These are phyloP conservation scores for Astrocystis sublimbata DNA, from an alignment of 495 filamentous ascomycete species.

Conservation along the genomic window DNA sequence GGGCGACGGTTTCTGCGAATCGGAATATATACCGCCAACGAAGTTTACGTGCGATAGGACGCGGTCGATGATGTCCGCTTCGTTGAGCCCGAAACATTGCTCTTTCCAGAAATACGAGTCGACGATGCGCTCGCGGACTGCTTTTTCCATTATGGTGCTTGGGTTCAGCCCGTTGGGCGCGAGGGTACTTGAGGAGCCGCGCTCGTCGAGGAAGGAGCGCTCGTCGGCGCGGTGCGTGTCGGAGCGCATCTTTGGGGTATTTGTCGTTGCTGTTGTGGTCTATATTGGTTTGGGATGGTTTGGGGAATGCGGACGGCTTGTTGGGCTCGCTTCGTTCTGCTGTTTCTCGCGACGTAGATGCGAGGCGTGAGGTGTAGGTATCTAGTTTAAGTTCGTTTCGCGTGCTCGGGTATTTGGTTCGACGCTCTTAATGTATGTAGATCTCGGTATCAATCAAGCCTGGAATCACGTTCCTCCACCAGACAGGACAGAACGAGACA, in stretches of 20 bases:
- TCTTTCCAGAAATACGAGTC: slow-evolving; percentile 98
- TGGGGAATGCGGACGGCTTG: too few relatives aligned
- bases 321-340: too few relatives aligned
- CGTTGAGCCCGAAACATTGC: slow-evolving; percentile 94
- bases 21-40: slow-evolving; percentile 84
- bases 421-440: too few relatives aligned
- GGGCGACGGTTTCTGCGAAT: slow-evolving; percentile 77
- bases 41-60: slow-evolving; percentile 76
- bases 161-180: slow-evolving; percentile 78
- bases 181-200: slow-evolving; percentile 54
- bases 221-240: slow-evolving; percentile 69
- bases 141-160: slow-evolving; percentile 85
- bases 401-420: too few relatives aligned
- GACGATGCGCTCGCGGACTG: slow-evolving; percentile 90
- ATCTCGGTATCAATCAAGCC: too few relatives aligned
- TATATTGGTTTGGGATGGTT: too few relatives aligned
- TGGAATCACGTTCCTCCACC: too few relatives aligned
- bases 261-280: background rate
- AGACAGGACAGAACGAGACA: too few relatives aligned
- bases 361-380: too few relatives aligned
- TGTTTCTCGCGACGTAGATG: too few relatives aligned
- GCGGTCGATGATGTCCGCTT: slow-evolving; percentile 80
- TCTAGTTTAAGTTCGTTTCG: too few relatives aligned
- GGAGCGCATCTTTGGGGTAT: slow-evolving; percentile 13
- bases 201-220: slow-evolving; percentile 74